Evolutionary conservation across 768 basidiomycete genomes (phyloP), one percentile per base, ranked within the genome.

Genomic region (Kwoniella bestiolae): DNA sequence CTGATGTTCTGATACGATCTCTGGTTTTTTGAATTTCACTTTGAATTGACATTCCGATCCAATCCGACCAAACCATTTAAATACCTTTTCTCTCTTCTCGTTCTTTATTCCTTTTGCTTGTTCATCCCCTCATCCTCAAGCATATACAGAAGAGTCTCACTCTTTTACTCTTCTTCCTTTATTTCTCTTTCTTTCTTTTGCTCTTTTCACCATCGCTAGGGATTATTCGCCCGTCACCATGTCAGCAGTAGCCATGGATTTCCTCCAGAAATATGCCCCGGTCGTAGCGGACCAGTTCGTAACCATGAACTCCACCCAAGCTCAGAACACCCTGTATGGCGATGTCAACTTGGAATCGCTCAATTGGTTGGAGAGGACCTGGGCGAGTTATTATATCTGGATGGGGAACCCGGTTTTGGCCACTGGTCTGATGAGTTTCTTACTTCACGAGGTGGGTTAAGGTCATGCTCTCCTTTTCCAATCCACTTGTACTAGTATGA

Each of bases 341-440:
- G 79, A 65, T 44, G 68, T 81, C 47, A 76, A 82, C 60, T 56
- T 78, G 12, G 26, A 62, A 2, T 47, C 69, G 7, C 67, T 82
- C 56, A 77, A 67, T 62, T 75, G 74, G 75, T 61, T 81, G 38
- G 94, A 95, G 82, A 85, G 87, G 63, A 84, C 87, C 73, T 97
- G 94, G 93, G 88, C 76, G 25, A 62, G 65, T 18, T 96, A 91
- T 89, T 97, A 95, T 76, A 81, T 90, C 47, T 88, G 84, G 84
- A 88, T 94, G 51, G 91, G 88, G 60, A 92, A 95, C 83, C 93
- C 94, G 0, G 79, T 93, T 61, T 84, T 98, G 69, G 96, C 96
- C 12, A 99, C 96, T 0, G 94, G 94, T 57, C 83, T 99, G 60
- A 87, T 91, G 87, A 91, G 90, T 69, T 97, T 99, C 82, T 67